Base-by-base conservation (phyloP, 208 protist species). In the Wallacemonas sp. region DNA sequence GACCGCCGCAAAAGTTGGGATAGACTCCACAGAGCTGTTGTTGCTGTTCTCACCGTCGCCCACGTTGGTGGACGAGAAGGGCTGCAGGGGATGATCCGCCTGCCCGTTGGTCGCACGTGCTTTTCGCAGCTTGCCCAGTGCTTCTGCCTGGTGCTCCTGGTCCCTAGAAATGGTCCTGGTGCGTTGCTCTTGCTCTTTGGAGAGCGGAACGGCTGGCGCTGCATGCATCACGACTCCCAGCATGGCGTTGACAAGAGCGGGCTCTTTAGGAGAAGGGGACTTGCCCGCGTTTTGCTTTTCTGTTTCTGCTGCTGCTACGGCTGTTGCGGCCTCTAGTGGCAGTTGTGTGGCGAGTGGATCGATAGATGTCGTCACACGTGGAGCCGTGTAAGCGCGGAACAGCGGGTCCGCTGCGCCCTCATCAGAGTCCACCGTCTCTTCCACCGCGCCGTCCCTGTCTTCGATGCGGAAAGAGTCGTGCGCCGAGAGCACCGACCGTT, bases 11-110 rank as follows among this genome's bases (percentile, higher is more conserved):
- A 55, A 55, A 5, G 47, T 55, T 31, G 47, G 47, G 12, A 55
- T n/a, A 9, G 47, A 55, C 47, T 55, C 47, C 24, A 55, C 22
- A 31, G 47, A 55, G 19, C 47, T 55, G 47, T 41, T 14, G 36
- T 41, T 41, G 36, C 14, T 41, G 36, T 41, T 41, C 9, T 41
- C 14, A 41, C 36, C 14, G 36, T 41, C 14, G 14, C 9, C 36
- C 44, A 8, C 44, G 44, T 19, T 19, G 22, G 19, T 49, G 44
- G 17, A 5, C 4, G 44, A 5, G 44, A 49, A n/a, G 6, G 44
- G 44, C 9, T 5, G 44, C 44, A 49, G 44, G 9, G 44, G 44
- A n/a, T 5, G 9, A 14, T 49, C 17, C n/a, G n/a, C 45, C 8
- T 24, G 17, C 9, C 45, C 45, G 11, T 22, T 22, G 19, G 47